Conservation (phyloP, 148 eudicot genomes). For the Diospyros kaki region DNA sequence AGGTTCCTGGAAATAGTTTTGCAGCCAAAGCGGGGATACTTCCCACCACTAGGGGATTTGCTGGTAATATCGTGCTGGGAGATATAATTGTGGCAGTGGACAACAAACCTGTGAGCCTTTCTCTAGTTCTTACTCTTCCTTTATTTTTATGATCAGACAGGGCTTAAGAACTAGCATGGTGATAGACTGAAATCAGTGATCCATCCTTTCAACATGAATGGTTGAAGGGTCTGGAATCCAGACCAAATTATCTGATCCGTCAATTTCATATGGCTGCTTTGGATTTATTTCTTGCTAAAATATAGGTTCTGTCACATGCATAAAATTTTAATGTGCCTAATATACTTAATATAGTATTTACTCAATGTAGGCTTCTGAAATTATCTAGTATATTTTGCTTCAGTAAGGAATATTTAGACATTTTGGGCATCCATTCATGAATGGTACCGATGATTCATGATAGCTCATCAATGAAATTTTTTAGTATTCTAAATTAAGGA, state of each 20-base stretch:
- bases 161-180: conserved; percentile 1
- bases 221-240: background rate
- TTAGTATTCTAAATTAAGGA: too few species aligned
- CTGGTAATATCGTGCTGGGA: conserved; percentile 91
- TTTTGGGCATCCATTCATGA: too few species aligned
- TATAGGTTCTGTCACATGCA: too few species aligned
- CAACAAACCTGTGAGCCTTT: conserved; percentile 63
- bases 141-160: background rate
- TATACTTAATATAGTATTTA: too few species aligned
- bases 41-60: conserved; percentile 91
- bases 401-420: too few species aligned
- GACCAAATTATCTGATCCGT: background rate
- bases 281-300: background rate
- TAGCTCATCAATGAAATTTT: too few species aligned
- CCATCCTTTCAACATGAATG: too few species aligned
- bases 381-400: too few species aligned
- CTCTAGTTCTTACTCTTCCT: conserved; percentile 11
- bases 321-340: too few species aligned
- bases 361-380: too few species aligned
- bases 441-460: too few species aligned
- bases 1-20: conserved; percentile 85
- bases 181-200: background rate
- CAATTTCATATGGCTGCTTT: background rate
- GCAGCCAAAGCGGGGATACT: conserved; percentile 92
- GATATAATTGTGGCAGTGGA: conserved; percentile 82